Conservation (phyloP, 1,284 basidiomycete genomes). For the Athelia sp. region DNA sequence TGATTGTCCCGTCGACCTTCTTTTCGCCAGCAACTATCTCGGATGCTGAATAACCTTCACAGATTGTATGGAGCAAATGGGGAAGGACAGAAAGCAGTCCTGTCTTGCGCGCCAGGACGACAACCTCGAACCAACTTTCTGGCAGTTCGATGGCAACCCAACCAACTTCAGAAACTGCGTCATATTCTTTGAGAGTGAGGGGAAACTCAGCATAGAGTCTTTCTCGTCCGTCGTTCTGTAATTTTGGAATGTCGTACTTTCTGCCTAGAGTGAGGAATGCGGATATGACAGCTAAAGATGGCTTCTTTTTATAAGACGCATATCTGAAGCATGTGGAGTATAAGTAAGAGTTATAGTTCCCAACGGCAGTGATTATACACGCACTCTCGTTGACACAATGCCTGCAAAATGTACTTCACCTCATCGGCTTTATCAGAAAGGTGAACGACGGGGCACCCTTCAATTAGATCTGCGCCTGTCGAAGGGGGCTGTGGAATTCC, state of each 20-base stretch:
- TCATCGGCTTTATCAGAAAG: slow-evolving; percentile 29
- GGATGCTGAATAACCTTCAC: no score
- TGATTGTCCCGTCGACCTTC: no score
- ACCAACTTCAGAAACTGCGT: no score
- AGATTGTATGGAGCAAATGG: no score
- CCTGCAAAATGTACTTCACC: slow-evolving; percentile 29
- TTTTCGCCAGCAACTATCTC: no score
- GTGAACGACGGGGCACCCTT: slow-evolving; percentile 33
- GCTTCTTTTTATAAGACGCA: slow-evolving; percentile 6
- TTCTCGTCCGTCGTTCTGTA: slow-evolving; percentile 33
- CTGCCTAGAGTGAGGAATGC: slow-evolving; percentile 38
- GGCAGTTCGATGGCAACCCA: no score
- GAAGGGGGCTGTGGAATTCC: neutral
- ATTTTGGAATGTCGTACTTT: slow-evolving; percentile 36
- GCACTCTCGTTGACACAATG: slow-evolving; percentile 12
- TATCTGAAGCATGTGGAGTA: neutral
- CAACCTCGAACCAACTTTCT: no score
- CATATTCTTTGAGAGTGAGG: slow-evolving; percentile 19
- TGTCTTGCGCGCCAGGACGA: no score
- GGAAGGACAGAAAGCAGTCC: no score
- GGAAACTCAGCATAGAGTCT: slow-evolving; percentile 32
- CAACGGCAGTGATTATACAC: slow-evolving; percentile 1
- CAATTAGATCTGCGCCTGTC: slow-evolving; percentile 22
- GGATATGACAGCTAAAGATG: slow-evolving; percentile 26
- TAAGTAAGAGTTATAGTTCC: neutral